Percentiles rank a stretch among this genome's conserved stretches.
These are phyloP conservation scores for Ascochyta pisi DNA, from an alignment of 2,329 filamentous ascomycete genomes.

Conservation along the genomic window DNA sequence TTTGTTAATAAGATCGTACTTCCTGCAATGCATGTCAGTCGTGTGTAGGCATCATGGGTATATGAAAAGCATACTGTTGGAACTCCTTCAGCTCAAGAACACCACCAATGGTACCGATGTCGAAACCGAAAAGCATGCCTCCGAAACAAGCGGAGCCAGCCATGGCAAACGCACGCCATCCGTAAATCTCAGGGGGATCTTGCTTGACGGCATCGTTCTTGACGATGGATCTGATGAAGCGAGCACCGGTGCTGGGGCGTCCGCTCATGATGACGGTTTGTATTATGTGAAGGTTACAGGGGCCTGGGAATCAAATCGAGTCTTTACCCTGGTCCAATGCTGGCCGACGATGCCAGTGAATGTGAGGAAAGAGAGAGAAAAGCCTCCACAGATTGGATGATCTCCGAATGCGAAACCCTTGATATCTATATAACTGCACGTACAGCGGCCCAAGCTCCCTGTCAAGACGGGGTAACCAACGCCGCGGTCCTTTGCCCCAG, in stretches of 20 bases:
- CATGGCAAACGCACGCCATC: constrained; percentile 71
- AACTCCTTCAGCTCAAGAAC: constrained; percentile 68
- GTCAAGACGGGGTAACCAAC: constrained; percentile 33
- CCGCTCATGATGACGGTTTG: constrained; percentile 13
- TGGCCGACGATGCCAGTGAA: constrained; percentile 20
- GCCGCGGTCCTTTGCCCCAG: constrained; percentile 26
- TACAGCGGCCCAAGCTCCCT: constrained; percentile 31
- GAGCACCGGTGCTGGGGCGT: constrained; percentile 32
- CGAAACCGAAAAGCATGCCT: constrained; percentile 71
- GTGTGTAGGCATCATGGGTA: background rate
- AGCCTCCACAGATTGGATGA: constrained; percentile 31
- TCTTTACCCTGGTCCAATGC: constrained; percentile 12
- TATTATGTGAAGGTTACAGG: background rate
- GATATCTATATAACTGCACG: constrained; percentile 36
- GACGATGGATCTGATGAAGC: constrained; percentile 63
- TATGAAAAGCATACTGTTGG: constrained; percentile 53
- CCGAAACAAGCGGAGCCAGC: constrained; percentile 73
- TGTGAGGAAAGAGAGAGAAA: constrained; percentile 18
- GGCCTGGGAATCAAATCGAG: background rate
- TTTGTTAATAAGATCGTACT: constrained; percentile 59
- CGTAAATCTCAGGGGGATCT: constrained; percentile 72
- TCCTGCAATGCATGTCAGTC: constrained; percentile 45
- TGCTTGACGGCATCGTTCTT: constrained; percentile 74
- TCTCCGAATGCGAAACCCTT: constrained; percentile 14
- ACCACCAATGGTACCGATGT: constrained; percentile 72